Evolutionary conservation across 2,329 filamentous ascomycete species (phyloP).

Genomic region (Harringtonia lauricola): DNA sequence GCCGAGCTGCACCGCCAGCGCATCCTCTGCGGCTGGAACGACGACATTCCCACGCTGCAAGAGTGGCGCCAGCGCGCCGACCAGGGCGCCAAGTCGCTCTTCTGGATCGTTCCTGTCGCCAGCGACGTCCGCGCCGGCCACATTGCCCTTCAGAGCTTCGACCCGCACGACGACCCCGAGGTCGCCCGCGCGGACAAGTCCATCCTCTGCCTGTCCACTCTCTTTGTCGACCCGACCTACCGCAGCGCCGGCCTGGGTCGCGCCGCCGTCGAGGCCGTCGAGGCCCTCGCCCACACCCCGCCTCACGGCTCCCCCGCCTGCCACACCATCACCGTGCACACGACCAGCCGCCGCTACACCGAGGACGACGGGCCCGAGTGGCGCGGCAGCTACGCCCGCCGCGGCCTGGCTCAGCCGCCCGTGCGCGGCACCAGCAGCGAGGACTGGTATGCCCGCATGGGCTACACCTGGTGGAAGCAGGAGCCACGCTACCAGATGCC

Average conservation of each 20-base stretch:
- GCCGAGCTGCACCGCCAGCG: neutral
- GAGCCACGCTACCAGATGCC: neutral
- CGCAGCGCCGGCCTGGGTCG: neutral
- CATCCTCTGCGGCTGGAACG: neutral
- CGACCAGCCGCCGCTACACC: neutral
- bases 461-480: neutral
- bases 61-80: neutral
- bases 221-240: neutral
- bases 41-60: neutral
- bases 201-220: neutral
- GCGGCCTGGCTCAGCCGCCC: too few relatives aligned
- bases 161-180: neutral
- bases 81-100: neutral
- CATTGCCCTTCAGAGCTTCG: neutral
- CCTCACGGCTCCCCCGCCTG: neutral
- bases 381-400: too few relatives aligned
- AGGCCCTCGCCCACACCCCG: neutral
- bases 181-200: neutral
- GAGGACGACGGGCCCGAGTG: neutral
- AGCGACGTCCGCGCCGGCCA: neutral
- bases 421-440: neutral
- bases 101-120: neutral
- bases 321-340: neutral
- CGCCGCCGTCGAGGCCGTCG: neutral
- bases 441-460: neutral